These are phyloP conservation scores for Lasiodiplodia citricola DNA, from an alignment of 2,329 filamentous ascomycete species.

Conservation along the genomic window DNA sequence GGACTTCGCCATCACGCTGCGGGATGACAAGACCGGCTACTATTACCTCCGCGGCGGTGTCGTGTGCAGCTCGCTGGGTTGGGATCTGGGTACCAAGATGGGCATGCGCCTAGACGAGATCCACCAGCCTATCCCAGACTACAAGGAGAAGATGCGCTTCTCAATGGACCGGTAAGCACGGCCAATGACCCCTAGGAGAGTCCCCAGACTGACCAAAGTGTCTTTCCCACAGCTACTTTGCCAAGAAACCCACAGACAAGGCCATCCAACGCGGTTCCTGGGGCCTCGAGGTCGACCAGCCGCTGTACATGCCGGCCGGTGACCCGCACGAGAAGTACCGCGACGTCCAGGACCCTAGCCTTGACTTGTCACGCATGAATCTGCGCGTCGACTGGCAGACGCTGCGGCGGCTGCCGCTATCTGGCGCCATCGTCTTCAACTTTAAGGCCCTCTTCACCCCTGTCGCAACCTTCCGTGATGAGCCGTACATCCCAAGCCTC, in stretches of 20 bases:
- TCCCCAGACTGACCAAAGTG: background rate
- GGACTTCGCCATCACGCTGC: slow-evolving; percentile 79
- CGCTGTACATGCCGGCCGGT: slow-evolving; percentile 75
- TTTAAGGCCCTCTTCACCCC: slow-evolving; percentile 88
- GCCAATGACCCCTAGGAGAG: background rate
- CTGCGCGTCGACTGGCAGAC: slow-evolving; percentile 91
- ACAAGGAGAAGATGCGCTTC: slow-evolving; percentile 85
- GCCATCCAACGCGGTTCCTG: slow-evolving; percentile 86
- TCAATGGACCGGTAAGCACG: slow-evolving; percentile 76
- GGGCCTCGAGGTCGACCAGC: slow-evolving; percentile 77
- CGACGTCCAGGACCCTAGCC: slow-evolving; percentile 59
- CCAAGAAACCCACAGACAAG: slow-evolving; percentile 73
- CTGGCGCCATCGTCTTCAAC: slow-evolving; percentile 79
- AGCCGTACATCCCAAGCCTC: slow-evolving; percentile 74
- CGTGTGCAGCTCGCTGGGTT: slow-evolving; percentile 80
- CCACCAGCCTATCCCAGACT: slow-evolving; percentile 77
- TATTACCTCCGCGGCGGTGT: slow-evolving; percentile 78
- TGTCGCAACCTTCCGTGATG: slow-evolving; percentile 69
- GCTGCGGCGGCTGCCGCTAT: slow-evolving; percentile 76
- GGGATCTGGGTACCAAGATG: slow-evolving; percentile 78
- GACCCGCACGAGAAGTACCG: slow-evolving; percentile 68
- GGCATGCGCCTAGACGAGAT: slow-evolving; percentile 73
- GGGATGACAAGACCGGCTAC: slow-evolving; percentile 71
- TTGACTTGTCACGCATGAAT: slow-evolving; percentile 65
- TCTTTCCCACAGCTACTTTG: slow-evolving; percentile 69